These are phyloP conservation scores for Huntiella savannae DNA, from an alignment of 2,329 filamentous ascomycete genomes.

Conservation along the genomic window DNA sequence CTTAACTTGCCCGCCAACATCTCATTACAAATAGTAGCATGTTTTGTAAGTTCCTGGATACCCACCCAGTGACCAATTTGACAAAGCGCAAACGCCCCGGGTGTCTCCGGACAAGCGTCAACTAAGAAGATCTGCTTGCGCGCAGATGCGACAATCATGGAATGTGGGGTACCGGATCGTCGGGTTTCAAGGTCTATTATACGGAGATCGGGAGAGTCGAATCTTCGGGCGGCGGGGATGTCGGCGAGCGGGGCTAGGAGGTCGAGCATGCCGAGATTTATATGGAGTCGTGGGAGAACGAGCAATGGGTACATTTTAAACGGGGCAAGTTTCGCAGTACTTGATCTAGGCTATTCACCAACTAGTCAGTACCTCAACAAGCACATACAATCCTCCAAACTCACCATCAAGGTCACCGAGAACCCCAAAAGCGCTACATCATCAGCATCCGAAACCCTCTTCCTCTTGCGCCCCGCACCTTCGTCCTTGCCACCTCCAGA, in stretches of 20 bases:
- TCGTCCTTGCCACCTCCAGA: conserved; percentile 3
- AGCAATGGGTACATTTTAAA: conserved; percentile 40
- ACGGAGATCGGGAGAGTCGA: conserved; percentile 42
- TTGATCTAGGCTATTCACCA: conserved; percentile 31
- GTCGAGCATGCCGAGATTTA: conserved; percentile 44
- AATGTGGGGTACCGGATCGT: conserved; percentile 31
- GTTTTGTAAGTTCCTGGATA: conserved; percentile 30
- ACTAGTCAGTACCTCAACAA: conserved; percentile 2
- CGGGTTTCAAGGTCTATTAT: conserved; percentile 44
- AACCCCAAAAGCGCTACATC: conserved; percentile 2
- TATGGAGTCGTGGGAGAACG: conserved; percentile 39
- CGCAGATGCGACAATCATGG: conserved; percentile 28
- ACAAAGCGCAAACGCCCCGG: conserved; percentile 46
- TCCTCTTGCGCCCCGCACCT: conserved; percentile 2
- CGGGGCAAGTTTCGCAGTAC: conserved; percentile 31
- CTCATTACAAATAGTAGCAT: conserved; percentile 26
- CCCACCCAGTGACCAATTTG: conserved; percentile 49
- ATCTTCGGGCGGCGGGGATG: conserved; percentile 28
- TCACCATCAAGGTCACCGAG: conserved; percentile 5
- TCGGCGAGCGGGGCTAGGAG: conserved; percentile 30
- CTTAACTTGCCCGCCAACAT: conserved; percentile 19
- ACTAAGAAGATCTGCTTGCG: conserved; percentile 7
- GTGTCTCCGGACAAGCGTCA: conserved; percentile 15
- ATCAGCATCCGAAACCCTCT: conserved; percentile 7
- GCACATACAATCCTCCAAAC: conserved; percentile 5